Evolutionary conservation across 2,329 filamentous ascomycete species (phyloP), one percentile per base, ranked within the genome.

Genomic region (Shiraia sp.): DNA sequence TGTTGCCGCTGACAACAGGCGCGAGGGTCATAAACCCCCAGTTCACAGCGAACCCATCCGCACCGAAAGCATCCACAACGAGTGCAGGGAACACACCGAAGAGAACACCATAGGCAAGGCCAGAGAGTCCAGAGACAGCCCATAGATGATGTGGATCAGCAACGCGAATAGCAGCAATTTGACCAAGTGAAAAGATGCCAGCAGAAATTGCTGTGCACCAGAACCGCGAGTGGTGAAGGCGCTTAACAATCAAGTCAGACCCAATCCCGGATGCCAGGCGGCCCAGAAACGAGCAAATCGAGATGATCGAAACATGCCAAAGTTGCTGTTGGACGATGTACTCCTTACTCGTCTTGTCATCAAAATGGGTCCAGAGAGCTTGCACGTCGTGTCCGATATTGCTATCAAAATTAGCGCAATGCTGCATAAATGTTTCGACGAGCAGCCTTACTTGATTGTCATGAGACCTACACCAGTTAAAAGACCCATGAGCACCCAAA

Each of bases 1-100:
- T 69, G 58, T 97, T 95, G 35, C 90, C 91, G 7, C 86, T 90
- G 19, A 96, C 71, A 2, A 96, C 89, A 0, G 92, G 91, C 2
- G 89, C 86, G 33, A 96, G 75, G 0, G 90, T 96, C 84, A 99
- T 95, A 57, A 87, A 86, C 10, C 93, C 93, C 92, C 93, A 99
- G 63, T 97, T 99, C 64, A 96, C 89, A 40, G 87, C 90, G 32
- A 99, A 77, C 1, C 91, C 92, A 47, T 86, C 80, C 17, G 96
- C 87, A 6, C 93, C 93, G 66, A 99, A 99, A 0, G 87, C 86
- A 65, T 97, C 91, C 6, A 91, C 90, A 4, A 78, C 74, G 13
- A 97, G 83, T 10, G 90, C 91, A 0, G 93, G 93, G 68, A 88
- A 96, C 14, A 96, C 91, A 24, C 93, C 93, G 55, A 97, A 97